Evolutionary conservation across 2,329 filamentous ascomycete genomes (phyloP).

Genomic region (Gnomoniopsis smithogilvyi): DNA sequence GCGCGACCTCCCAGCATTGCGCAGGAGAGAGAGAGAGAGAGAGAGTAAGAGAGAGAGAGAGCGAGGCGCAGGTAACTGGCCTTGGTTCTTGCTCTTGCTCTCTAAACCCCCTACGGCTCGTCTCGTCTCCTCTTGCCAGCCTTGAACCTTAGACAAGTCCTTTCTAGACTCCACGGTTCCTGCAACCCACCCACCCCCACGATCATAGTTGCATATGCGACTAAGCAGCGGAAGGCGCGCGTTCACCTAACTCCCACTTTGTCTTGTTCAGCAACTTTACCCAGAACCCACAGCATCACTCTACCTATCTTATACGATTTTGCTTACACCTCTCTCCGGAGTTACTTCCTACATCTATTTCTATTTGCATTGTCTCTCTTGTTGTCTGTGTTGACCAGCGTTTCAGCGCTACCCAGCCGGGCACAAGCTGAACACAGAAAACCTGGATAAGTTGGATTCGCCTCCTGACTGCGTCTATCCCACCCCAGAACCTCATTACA

Average conservation of each 20-base stretch:
- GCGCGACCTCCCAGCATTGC: neutral
- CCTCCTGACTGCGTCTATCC: neutral
- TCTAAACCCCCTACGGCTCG: too few species aligned
- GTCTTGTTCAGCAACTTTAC: neutral
- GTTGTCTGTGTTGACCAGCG: neutral
- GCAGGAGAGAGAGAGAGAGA: too few species aligned
- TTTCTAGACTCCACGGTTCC: neutral
- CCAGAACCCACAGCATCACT: too few species aligned
- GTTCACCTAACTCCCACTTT: neutral
- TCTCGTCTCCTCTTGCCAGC: too few species aligned
- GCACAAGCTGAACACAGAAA: neutral
- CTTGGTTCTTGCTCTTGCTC: too few species aligned
- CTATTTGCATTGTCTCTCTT: neutral
- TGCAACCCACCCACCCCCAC: neutral
- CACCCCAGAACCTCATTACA: neutral
- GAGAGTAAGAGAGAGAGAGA: too few species aligned
- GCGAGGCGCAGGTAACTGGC: too few species aligned
- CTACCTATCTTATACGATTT: too few species aligned
- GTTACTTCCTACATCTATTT: neutral
- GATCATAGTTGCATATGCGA: slow-evolving; percentile 8
- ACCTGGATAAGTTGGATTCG: too few species aligned
- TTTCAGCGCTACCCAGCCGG: neutral
- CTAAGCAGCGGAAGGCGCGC: neutral
- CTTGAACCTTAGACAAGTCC: too few species aligned
- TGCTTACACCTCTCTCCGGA: neutral